Conservation (phyloP, 306 rosid species). For the Quercus agrifolia region DNA sequence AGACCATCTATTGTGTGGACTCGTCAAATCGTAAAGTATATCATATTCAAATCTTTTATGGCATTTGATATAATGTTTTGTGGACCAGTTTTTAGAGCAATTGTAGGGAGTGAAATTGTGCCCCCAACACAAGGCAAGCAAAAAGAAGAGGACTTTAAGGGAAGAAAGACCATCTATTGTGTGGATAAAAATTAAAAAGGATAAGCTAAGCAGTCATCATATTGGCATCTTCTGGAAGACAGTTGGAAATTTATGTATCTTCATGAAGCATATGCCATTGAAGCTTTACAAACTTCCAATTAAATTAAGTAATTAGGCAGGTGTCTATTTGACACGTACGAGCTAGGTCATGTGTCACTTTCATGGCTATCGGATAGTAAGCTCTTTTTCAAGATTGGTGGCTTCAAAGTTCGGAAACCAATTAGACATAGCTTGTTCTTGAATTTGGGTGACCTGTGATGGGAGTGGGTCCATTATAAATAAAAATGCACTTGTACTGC, state of each 20-base stretch:
- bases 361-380: not conserved
- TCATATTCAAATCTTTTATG: no score
- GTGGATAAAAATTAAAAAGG: not conserved
- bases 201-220: no score
- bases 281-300: not conserved
- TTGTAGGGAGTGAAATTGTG: not conserved
- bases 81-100: no score
- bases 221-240: no score
- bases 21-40: rapidly evolving
- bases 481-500: not conserved
- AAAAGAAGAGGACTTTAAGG: no score
- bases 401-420: not conserved
- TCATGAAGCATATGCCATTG: constrained; percentile 9
- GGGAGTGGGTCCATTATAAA: not conserved
- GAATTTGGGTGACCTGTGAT: not conserved
- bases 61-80: no score
- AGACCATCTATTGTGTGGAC: not conserved
- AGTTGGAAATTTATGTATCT: not conserved
- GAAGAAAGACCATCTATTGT: not conserved
- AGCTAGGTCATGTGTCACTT: not conserved
- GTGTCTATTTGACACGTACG: constrained; percentile 10
- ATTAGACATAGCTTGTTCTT: not conserved
- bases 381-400: not conserved
- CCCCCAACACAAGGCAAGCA: no score
- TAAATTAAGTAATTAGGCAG: not conserved